Evolutionary conservation across 75 land plant species (phyloP), one percentile per base, ranked within the genome.

Genomic region (Ceratopteris richardii): DNA sequence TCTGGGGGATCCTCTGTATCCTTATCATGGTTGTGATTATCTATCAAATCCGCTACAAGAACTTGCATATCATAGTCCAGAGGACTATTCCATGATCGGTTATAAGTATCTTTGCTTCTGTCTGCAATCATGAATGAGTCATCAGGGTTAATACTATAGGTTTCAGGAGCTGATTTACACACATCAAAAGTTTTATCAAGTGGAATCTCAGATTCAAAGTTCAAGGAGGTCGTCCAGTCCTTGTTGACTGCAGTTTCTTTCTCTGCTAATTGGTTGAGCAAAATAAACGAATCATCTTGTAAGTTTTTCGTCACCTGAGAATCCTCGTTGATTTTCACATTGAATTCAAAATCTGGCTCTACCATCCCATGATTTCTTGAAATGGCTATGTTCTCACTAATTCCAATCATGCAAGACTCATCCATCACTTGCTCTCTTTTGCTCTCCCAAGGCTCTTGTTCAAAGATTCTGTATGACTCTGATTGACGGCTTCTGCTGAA

Each of bases 361-460:
- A 28, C 50, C 1, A 20, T 10, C 51, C 50, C 7, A 18, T 12
- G 3, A 26, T 44, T 18, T n/a, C 50, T 28, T 44, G 9, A 2
- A n/a, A n/a, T n/a, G 2, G 13, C 61, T 33, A 20, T 16, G 16
- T 36, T 29, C 21, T 24, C 2, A 1, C 4, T 18, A 13, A 23
- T 2, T 9, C 51, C 23, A 20, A 61, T 10, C 40, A 88, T 71
- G 56, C 76, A 81, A 13, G 82, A 78, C 31, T 88, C 93, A 77
- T 84, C 88, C 22, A 25, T 50, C 20, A 57, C 23, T 48, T 57
- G 33, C 43, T 48, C 4, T 48, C 18, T 18, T 21, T 18, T 48
- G 20, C 4, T 19, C 6, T 19, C 51, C 11, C 18, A 6, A 5
- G 14, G 7, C 20, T 48, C 6, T 48, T 48, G 19, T 6, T 11